Percentiles rank a stretch among this genome's conserved stretches.
These are phyloP conservation scores for Pseudocercospora cruenta DNA, from an alignment of 2,329 filamentous ascomycete genomes.

Conservation along the genomic window DNA sequence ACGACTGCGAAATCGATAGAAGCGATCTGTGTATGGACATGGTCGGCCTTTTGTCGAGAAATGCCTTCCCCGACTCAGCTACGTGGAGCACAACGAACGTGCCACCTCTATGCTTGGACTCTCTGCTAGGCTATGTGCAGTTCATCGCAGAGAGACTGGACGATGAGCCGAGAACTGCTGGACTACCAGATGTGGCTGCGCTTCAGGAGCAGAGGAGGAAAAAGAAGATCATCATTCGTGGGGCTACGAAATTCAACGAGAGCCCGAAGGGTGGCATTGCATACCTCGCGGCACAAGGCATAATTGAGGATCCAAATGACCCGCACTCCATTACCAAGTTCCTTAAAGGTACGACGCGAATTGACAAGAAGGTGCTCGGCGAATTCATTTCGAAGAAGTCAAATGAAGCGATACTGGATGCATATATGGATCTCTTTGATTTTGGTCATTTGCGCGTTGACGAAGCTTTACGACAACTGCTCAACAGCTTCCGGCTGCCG, in stretches of 20 bases:
- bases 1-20: slow-evolving; percentile 91
- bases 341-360: slow-evolving; percentile 79
- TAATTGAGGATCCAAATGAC: slow-evolving; percentile 76
- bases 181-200: slow-evolving; percentile 65
- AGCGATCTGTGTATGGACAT: slow-evolving; percentile 94
- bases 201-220: slow-evolving; percentile 73
- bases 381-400: slow-evolving; percentile 91
- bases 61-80: slow-evolving; percentile 93
- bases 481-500: slow-evolving; percentile 90
- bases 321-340: slow-evolving; percentile 82
- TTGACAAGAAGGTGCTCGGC: slow-evolving; percentile 88
- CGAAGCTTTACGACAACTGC: slow-evolving; percentile 82
- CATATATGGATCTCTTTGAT: slow-evolving; percentile 85
- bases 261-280: slow-evolving; percentile 86
- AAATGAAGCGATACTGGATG: slow-evolving; percentile 81
- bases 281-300: slow-evolving; percentile 80
- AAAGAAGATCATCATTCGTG: slow-evolving; percentile 88
- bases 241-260: slow-evolving; percentile 91
- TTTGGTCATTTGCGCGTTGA: slow-evolving; percentile 86
- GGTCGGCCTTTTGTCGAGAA: slow-evolving; percentile 87
- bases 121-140: slow-evolving; percentile 85
- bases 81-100: slow-evolving; percentile 99
- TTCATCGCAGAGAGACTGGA: slow-evolving; percentile 87
- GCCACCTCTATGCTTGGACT: slow-evolving; percentile 89
- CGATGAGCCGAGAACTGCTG: slow-evolving; percentile 65